A percentile compares a stretch with the other conserved stretches of the same genome.
Evolutionary conservation across 805 yeast genomes (phyloP).

Genomic region (Wickerhamomyces sydowiorum): DNA sequence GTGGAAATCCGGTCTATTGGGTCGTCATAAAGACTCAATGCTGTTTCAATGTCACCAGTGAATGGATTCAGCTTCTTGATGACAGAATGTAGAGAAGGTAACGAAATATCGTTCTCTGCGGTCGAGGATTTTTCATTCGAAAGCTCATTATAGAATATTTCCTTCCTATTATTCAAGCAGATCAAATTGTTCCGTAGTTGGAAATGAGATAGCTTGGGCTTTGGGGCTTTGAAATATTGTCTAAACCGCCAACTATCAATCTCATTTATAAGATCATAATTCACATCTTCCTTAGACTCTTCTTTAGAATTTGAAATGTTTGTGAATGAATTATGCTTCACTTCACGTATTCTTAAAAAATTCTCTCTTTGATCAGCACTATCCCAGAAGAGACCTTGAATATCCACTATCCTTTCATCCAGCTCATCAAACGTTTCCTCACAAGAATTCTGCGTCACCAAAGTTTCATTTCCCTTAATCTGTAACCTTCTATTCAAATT

Average conservation of each 20-base stretch:
- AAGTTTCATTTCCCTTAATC: background rate
- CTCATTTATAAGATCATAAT: slow-evolving; percentile 3
- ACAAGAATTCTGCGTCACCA: background rate
- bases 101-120: background rate
- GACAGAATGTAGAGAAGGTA: slow-evolving; percentile 2
- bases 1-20: slow-evolving; percentile 38
- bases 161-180: slow-evolving; percentile 1
- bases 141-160: slow-evolving; percentile 6
- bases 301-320: slow-evolving; percentile 19
- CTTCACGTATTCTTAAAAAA: slow-evolving; percentile 17
- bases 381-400: slow-evolving; percentile 27
- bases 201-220: slow-evolving; percentile 49
- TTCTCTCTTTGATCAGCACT: slow-evolving; percentile 13
- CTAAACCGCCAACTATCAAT: slow-evolving; percentile 17
- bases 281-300: slow-evolving; percentile 13
- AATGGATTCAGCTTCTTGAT: slow-evolving; percentile 21
- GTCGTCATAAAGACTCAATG: slow-evolving; percentile 30
- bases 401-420: slow-evolving; percentile 13
- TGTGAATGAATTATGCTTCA: slow-evolving; percentile 20
- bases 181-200: slow-evolving; percentile 47
- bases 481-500: slow-evolving; percentile 3
- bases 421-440: background rate
- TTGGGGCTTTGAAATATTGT: slow-evolving; percentile 34
- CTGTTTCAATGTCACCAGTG: slow-evolving; percentile 20
- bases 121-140: background rate